Conservation (phyloP, 331 rosid species). For the Quercus phellos region DNA sequence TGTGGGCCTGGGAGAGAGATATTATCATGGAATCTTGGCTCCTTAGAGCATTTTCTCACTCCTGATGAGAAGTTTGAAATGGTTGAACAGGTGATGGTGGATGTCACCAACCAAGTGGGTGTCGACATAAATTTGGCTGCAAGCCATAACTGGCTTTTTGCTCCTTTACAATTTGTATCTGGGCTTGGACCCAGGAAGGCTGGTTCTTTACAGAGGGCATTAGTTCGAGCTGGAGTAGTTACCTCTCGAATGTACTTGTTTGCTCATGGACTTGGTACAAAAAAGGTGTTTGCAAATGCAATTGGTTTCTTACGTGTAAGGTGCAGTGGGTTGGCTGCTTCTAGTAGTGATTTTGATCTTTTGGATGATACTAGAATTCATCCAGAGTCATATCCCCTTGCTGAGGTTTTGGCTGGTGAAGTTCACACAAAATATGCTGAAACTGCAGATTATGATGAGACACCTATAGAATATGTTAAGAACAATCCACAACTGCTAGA, state of each 20-base stretch:
- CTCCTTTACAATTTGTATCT: conserved; percentile 84
- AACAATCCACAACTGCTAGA: conserved; percentile 69
- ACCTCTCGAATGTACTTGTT: conserved; percentile 80
- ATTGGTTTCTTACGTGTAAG: conserved; percentile 92
- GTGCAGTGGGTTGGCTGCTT: conserved; percentile 88
- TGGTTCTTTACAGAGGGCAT: conserved; percentile 79
- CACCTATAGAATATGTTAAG: conserved; percentile 95
- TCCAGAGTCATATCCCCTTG: conserved; percentile 87
- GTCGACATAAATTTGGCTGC: conserved; percentile 83
- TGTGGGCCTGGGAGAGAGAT: conserved; percentile 94
- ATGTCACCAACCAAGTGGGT: conserved; percentile 92
- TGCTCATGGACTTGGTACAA: conserved; percentile 67
- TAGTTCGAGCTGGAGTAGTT: conserved; percentile 84
- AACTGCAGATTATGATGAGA: conserved; percentile 73
- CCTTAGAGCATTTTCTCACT: conserved; percentile 71
- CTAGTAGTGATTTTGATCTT: conserved; percentile 86
- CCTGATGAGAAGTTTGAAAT: conserved; percentile 85
- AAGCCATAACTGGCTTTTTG: conserved; percentile 90
- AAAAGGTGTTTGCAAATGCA: conserved; percentile 92
- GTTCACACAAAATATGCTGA: conserved; percentile 60
- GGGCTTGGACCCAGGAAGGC: conserved; percentile 99
- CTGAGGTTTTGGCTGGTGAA: conserved; percentile 91
- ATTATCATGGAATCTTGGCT: conserved; percentile 83
- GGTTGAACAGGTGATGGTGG: conserved; percentile 94
- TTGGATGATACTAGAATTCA: conserved; percentile 98